Evolutionary conservation across 106 monocot genomes (phyloP), one percentile per base, ranked within the genome.

Genomic region (Triglochin maritima): DNA sequence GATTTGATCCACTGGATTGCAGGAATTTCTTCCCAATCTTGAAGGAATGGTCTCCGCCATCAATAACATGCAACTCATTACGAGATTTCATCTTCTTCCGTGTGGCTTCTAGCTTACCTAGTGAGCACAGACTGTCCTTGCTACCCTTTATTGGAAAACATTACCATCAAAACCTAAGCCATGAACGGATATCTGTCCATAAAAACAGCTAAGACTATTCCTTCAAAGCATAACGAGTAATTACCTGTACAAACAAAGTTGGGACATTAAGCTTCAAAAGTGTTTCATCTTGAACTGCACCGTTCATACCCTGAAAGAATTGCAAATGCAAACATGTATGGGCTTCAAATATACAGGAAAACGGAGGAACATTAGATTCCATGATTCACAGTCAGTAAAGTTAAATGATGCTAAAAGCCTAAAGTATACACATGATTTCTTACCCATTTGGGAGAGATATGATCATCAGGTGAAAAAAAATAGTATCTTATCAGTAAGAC

Each of bases 1-100:
- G 94, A 70, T 44, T 76, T 42, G 74, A 49, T 51, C 90, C 87
- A 43, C 68, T 50, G 8, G 85, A 83, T 44, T 84, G 46, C 9
- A 83, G 77, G 58, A 69, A 62, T 56, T 74, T 90, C 76, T 96
- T 90, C 12, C 90, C 90, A 13, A 96, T 84, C 59, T 90, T 90
- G 66, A 95, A 83, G 15, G 95, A 95, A 61, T 90, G 95, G 60
- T 95, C 90, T 10, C 95, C 87, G 62, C 87, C 85, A 51, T 82
- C 83, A 52, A 95, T 77, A 6, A 95, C 81, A 77, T 83, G 72
- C 71, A 90, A 45, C 64, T 83, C 84, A 63, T 83, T 95, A 7
- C 11, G 4, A 49, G 83, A 77, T 62, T 76, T 85, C 95, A 95
- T 95, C 63, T 90, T 90, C 76, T 90, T 81, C 15, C 61, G 68